Evolutionary conservation across 1,139 yeast genomes (phyloP).

Genomic region (Magnusiomyces sp.): DNA sequence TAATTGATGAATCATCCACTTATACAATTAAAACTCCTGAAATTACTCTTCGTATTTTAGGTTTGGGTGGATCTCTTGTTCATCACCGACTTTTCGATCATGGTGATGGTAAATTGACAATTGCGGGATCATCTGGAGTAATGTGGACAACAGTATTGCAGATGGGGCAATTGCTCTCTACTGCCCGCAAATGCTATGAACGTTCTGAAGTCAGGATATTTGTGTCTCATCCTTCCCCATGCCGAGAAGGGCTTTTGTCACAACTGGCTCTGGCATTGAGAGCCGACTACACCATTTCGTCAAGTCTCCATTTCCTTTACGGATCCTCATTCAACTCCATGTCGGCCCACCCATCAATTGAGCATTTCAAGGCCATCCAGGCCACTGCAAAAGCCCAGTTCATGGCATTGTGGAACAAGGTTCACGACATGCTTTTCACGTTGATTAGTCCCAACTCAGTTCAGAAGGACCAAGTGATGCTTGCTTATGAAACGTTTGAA

Average conservation of each 20-base stretch:
- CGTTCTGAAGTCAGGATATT: slow-evolving; percentile 49
- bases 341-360: slow-evolving; percentile 55
- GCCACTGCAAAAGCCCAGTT: slow-evolving; percentile 55
- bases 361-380: slow-evolving; percentile 43
- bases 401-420: slow-evolving; percentile 56
- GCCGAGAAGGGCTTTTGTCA: slow-evolving; percentile 56
- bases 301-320: slow-evolving; percentile 64
- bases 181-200: slow-evolving; percentile 36
- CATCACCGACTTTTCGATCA: slow-evolving; percentile 63
- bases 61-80: slow-evolving; percentile 65
- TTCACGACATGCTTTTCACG: slow-evolving; percentile 43
- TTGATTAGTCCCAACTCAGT: slow-evolving; percentile 28
- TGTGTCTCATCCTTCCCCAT: slow-evolving; percentile 60
- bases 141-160: slow-evolving; percentile 69
- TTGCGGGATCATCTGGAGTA: slow-evolving; percentile 66
- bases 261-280: slow-evolving; percentile 60
- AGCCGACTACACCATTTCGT: slow-evolving; percentile 65
- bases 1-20: slow-evolving; percentile 50
- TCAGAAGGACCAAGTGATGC: slow-evolving; percentile 37
- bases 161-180: slow-evolving; percentile 52
- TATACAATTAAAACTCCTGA: slow-evolving; percentile 33
- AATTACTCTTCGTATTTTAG: slow-evolving; percentile 48
- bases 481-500: slow-evolving; percentile 55
- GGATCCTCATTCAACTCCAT: slow-evolving; percentile 66
- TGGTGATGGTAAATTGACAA: slow-evolving; percentile 40